phyloP scores from a whole-genome alignment of 345 rosid species.

The Excoecaria agallocha region DNA sequence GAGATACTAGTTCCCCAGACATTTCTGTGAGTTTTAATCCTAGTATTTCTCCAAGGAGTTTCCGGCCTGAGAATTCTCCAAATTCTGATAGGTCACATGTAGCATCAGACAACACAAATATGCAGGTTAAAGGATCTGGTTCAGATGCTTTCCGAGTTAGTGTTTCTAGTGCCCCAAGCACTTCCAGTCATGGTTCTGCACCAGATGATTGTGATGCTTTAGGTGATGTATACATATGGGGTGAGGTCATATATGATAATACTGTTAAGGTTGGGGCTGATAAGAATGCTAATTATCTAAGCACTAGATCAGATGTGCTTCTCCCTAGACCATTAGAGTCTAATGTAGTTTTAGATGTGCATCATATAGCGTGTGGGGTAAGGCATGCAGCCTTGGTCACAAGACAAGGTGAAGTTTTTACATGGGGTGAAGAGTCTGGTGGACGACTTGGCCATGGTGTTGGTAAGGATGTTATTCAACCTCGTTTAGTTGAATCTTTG shows the following conservation, averaged over 20 bases:
- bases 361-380: slow-evolving; percentile 84
- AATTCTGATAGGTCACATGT: slow-evolving; percentile 82
- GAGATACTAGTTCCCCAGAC: slow-evolving; percentile 67
- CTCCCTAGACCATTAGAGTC: slow-evolving; percentile 81
- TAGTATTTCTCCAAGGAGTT: slow-evolving; percentile 52
- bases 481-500: slow-evolving; percentile 75
- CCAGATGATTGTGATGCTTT: slow-evolving; percentile 94
- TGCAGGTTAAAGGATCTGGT: slow-evolving; percentile 79
- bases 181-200: slow-evolving; percentile 95
- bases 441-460: slow-evolving; percentile 96
- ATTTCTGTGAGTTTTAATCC: slow-evolving; percentile 48
- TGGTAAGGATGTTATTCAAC: slow-evolving; percentile 71
- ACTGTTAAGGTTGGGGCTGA: slow-evolving; percentile 56
- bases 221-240: slow-evolving; percentile 98
- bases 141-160: slow-evolving; percentile 94
- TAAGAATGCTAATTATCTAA: slow-evolving; percentile 48
- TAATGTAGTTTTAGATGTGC: slow-evolving; percentile 83
- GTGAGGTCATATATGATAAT: slow-evolving; percentile 79
- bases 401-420: slow-evolving; percentile 87
- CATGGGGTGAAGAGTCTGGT: slow-evolving; percentile 97
- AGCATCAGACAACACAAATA: slow-evolving; percentile 71
- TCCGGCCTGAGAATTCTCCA: slow-evolving; percentile 53
- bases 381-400: slow-evolving; percentile 88
- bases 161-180: slow-evolving; percentile 93
- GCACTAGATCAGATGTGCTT: slow-evolving; percentile 64